Conservation (phyloP, 1,284 basidiomycete genomes). For the Xerocomus minutiporus region DNA sequence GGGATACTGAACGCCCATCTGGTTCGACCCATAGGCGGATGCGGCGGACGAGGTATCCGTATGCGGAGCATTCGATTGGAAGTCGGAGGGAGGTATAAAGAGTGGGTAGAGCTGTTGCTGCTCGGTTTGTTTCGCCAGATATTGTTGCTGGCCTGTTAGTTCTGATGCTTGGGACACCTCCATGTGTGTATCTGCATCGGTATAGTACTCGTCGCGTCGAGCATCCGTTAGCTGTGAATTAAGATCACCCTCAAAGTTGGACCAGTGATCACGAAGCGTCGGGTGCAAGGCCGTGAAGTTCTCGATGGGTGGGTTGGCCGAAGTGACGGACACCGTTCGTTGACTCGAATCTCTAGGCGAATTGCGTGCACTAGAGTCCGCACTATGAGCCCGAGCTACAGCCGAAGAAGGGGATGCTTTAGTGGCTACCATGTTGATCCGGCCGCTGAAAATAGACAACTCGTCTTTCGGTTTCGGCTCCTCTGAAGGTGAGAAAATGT, state of each 20-base stretch:
- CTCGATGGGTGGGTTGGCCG: constrained; percentile 1
- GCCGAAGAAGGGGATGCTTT: constrained; percentile 30
- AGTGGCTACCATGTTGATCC: constrained; percentile 54
- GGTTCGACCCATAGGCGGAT: constrained; percentile 4
- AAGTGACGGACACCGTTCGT: neutral
- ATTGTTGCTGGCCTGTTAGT: neutral
- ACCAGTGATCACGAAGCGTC: constrained; percentile 54
- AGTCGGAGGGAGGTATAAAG: constrained; percentile 14
- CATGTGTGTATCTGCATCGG: constrained; percentile 36
- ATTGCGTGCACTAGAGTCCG: neutral
- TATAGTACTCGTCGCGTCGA: constrained; percentile 32
- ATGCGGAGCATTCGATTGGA: constrained; percentile 8
- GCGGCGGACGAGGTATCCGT: constrained; percentile 1
- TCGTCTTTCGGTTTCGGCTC: constrained; percentile 49
- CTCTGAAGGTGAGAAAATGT: constrained; percentile 54
- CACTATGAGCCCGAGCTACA: constrained; percentile 13
- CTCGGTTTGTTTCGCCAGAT: constrained; percentile 4
- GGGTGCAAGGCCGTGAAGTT: constrained; percentile 53
- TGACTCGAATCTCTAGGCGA: neutral
- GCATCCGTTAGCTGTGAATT: constrained; percentile 51
- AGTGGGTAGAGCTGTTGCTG: constrained; percentile 17
- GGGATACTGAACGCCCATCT: constrained; percentile 6
- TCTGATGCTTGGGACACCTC: constrained; percentile 6
- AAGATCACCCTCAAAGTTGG: constrained; percentile 54
- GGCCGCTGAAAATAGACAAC: constrained; percentile 68